Percentiles rank a stretch among this genome's conserved stretches.
phyloP scores from a whole-genome alignment of 805 yeast species.

The Myxozyma kluyveri region DNA sequence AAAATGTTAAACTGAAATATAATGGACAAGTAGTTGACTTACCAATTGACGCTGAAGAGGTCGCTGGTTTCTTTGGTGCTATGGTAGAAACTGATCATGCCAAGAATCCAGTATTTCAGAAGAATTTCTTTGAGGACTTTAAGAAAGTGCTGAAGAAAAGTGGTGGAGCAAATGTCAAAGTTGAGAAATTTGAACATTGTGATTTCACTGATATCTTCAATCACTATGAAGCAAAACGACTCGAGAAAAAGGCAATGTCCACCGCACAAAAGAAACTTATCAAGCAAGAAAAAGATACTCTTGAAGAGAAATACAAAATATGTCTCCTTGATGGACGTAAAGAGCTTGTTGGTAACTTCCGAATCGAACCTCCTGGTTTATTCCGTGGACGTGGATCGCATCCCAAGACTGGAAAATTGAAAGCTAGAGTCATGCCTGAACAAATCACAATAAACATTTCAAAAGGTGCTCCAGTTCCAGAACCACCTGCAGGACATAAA shows the following conservation, averaged over 20 bases:
- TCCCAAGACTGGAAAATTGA: slow-evolving; percentile 90
- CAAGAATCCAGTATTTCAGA: slow-evolving; percentile 77
- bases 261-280: slow-evolving; percentile 71
- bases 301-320: slow-evolving; percentile 76
- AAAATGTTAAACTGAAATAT: slow-evolving; percentile 68
- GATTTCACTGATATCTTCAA: slow-evolving; percentile 75
- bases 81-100: slow-evolving; percentile 86
- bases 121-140: slow-evolving; percentile 84
- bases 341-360: slow-evolving; percentile 90
- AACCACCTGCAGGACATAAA: slow-evolving; percentile 77
- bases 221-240: slow-evolving; percentile 65
- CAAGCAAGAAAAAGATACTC: slow-evolving; percentile 67
- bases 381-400: slow-evolving; percentile 97
- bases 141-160: slow-evolving; percentile 60
- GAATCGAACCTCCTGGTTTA: slow-evolving; percentile 94
- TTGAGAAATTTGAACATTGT: slow-evolving; percentile 61
- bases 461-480: slow-evolving; percentile 66
- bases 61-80: slow-evolving; percentile 92
- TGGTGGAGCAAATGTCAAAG: slow-evolving; percentile 61
- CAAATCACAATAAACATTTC: slow-evolving; percentile 83
- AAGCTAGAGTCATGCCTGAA: slow-evolving; percentile 84
- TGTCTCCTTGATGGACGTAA: slow-evolving; percentile 82
- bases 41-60: slow-evolving; percentile 87
- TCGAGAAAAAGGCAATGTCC: slow-evolving; percentile 66
- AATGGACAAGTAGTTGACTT: slow-evolving; percentile 72